Base-by-base conservation (phyloP, 345 rosid genomes). In the Salix arbutifolia region DNA sequence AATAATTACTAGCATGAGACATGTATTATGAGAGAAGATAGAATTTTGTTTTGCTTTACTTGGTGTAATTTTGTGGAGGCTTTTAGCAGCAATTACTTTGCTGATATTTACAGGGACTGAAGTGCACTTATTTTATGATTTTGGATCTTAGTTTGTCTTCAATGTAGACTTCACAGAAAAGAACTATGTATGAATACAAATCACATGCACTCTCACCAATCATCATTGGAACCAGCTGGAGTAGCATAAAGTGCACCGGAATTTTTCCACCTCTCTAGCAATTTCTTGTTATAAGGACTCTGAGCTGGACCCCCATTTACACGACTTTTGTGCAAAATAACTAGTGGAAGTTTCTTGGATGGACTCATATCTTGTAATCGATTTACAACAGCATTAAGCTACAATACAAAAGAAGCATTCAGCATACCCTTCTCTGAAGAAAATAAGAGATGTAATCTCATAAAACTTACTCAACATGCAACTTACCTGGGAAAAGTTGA, bases 141-240 rank as follows among this genome's bases (percentile, higher is more conserved):
- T 56, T 56, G 28, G 14, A 9, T 21, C 23, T 58, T 58, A 58
- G 28, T 9, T 4, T 58, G 62, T n/a, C 62, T 58, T 58, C 62
- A 58, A n/a, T 58, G 28, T 8, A 58, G 25, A 58, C 12, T 56
- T 58, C 28, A 58, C 23, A 23, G 62, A 26, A 58, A 1, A 58
- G 62, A n/a, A 23, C 28, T 28, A 40, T 35, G 28, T 13, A 9
- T 21, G 40, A 44, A 46, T 35, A 67, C 6, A 7, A 71, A 30
- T 38, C 19, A n/a, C 6, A 50, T 28, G 60, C 31, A 33, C 26
- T 73, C 82, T 73, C 81, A 96, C 99, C 99, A 96, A 83, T 96
- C 99, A 86, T 96, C 99, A 79, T 96, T 94, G 46, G 98, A 93
- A 77, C 99, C 99, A 68, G 81, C 77, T 64, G 99, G 99, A 60